Percentiles rank a stretch among this genome's conserved stretches.
Evolutionary conservation across 1,284 basidiomycete species (phyloP).

Genomic region (Mixia osmundae): DNA sequence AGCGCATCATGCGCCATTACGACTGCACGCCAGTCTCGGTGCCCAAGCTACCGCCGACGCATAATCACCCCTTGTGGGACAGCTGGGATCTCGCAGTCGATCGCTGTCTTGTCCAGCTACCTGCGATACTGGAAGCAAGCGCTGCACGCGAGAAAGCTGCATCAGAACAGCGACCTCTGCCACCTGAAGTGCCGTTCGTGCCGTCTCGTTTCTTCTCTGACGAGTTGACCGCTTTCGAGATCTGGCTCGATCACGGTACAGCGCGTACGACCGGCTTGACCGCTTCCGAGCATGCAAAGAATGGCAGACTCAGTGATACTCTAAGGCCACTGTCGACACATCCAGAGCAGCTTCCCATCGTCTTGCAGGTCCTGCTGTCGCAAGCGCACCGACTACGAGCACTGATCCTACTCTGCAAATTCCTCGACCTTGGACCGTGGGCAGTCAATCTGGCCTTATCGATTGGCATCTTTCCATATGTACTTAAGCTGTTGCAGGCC

Average conservation of each 20-base stretch:
- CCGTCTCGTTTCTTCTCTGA: conserved; percentile 92
- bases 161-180: conserved; percentile 19
- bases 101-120: conserved; percentile 77
- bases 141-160: conserved; percentile 35
- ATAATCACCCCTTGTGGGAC: conserved; percentile 86
- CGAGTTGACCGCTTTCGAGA: conserved; percentile 88
- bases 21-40: conserved; percentile 90
- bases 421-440: conserved; percentile 95
- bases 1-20: conserved; percentile 95
- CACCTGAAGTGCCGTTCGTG: conserved; percentile 34
- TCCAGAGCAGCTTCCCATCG: conserved; percentile 89
- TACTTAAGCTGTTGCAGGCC: conserved; percentile 83
- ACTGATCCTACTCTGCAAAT: conserved; percentile 85
- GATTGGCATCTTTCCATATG: conserved; percentile 99
- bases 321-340: conserved; percentile 24
- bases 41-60: conserved; percentile 74
- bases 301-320: conserved; percentile 1
- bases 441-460: conserved; percentile 88
- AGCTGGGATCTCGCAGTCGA: conserved; percentile 97
- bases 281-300: neutral
- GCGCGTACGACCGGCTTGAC: conserved; percentile 4
- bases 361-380: conserved; percentile 84
- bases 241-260: conserved; percentile 80
- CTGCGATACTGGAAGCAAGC: conserved; percentile 65
- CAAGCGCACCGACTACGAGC: conserved; percentile 89